Base-by-base conservation (phyloP, 352 stramenopile genomes). In the Pythium monospermum region DNA sequence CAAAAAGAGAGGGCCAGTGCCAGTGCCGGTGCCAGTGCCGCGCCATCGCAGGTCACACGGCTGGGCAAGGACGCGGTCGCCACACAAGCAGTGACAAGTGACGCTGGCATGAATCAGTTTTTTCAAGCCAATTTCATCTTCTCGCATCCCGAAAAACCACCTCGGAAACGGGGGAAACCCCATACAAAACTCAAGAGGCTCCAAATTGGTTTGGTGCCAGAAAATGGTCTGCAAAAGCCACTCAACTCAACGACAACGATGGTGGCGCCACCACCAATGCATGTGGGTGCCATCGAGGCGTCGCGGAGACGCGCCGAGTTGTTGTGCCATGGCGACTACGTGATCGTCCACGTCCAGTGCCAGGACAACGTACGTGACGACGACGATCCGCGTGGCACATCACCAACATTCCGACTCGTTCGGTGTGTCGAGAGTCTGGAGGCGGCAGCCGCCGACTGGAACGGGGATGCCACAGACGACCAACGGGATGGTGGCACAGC, bases 121-220 rank as follows among this genome's bases (percentile, higher is more conserved):
- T 56, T 80, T 3, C 72, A 82, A 32, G 73, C 85, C 6, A 85
- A 89, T 35, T 89, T 83, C 43, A 76, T 85, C 18, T 89, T 84
- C 45, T 86, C 78, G 18, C 64, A 69, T 0, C 73, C 78, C 3
- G 53, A 63, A 33, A 48, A 41, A 25, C 19, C 39, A 15, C 11
- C n/a, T 15, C 23, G 22, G 15, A 45, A 45, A 26, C n/a, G 31
- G n/a, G 51, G 48, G 3, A 32, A 41, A 21, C 15, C 38, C 19
- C 35, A 49, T n/a, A n/a, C n/a, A n/a, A n/a, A n/a, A n/a, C n/a
- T n/a, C n/a, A n/a, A n/a, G n/a, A n/a, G n/a, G n/a, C n/a, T n/a
- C n/a, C n/a, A n/a, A n/a, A n/a, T n/a, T n/a, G n/a, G n/a, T n/a
- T n/a, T n/a, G n/a, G n/a, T n/a, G n/a, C n/a, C n/a, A n/a, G n/a